Evolutionary conservation across 1,284 basidiomycete genomes (phyloP).

Genomic region (Cutaneotrichosporon cavernicola): DNA sequence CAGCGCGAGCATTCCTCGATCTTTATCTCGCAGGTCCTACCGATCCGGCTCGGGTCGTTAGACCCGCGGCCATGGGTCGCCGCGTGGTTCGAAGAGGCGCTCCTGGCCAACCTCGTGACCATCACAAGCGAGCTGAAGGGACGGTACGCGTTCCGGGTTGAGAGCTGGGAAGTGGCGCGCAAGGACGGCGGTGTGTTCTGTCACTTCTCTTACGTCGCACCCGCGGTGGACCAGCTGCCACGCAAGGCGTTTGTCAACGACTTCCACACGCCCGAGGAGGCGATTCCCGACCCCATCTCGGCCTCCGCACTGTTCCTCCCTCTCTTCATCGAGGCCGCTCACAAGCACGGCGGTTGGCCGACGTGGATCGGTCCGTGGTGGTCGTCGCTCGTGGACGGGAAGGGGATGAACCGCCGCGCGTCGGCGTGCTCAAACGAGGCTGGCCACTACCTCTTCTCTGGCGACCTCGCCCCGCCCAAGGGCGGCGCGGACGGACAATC

Average conservation of each 20-base stretch:
- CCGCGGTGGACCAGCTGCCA: constrained; percentile 27
- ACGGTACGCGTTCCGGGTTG: constrained; percentile 44
- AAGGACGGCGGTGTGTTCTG: constrained; percentile 71
- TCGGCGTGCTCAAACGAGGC: constrained; percentile 10
- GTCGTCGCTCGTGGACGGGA: constrained; percentile 22
- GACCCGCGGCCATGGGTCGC: constrained; percentile 45
- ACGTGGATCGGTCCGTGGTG: constrained; percentile 50
- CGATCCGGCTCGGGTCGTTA: constrained; percentile 45
- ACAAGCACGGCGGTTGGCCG: constrained; percentile 49
- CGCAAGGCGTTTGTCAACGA: constrained; percentile 29
- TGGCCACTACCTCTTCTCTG: constrained; percentile 24
- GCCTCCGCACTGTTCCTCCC: constrained; percentile 47
- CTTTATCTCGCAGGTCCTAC: constrained; percentile 53
- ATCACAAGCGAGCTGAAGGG: constrained; percentile 40
- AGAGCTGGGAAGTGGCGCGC: constrained; percentile 48
- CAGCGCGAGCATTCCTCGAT: constrained; percentile 44
- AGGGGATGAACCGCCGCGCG: not conserved
- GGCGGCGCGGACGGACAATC: constrained; percentile 1
- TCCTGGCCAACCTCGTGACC: constrained; percentile 48
- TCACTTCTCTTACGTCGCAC: constrained; percentile 65
- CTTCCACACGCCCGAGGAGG: constrained; percentile 30
- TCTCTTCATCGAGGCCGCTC: constrained; percentile 37
- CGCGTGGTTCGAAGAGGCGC: constrained; percentile 40
- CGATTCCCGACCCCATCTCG: constrained; percentile 25
- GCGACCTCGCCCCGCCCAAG: constrained; percentile 12